A percentile compares a stretch with the other conserved stretches of the same genome.
Conservation (phyloP, 768 basidiomycete genomes). For the Calocybe indica region DNA sequence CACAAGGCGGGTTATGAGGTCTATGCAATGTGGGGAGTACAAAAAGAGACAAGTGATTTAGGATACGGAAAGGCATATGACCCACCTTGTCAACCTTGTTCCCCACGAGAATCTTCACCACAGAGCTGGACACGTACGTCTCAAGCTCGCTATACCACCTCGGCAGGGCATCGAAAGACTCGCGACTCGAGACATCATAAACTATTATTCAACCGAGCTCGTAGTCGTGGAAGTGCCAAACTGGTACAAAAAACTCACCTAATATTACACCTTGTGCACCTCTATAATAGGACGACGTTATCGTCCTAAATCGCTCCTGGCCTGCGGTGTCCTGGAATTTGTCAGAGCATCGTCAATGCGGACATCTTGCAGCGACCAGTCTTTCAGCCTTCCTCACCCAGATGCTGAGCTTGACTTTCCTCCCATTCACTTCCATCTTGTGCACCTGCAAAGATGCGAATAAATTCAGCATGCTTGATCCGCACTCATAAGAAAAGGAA, state of each 20-base stretch:
- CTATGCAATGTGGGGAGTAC: not conserved
- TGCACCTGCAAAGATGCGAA: constrained; percentile 49
- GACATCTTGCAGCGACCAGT: not conserved
- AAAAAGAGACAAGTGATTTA: not conserved
- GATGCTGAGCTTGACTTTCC: constrained; percentile 89
- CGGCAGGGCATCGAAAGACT: constrained; percentile 92
- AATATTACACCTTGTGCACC: constrained; percentile 82
- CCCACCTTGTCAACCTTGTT: constrained; percentile 89
- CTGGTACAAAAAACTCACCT: constrained; percentile 29
- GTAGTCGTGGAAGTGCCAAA: not conserved
- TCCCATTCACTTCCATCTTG: constrained; percentile 81
- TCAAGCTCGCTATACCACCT: constrained; percentile 92
- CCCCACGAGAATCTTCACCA: constrained; percentile 93
- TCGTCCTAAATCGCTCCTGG: constrained; percentile 93
- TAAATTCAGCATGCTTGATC: no score
- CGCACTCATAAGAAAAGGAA: no score
- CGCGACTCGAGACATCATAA: constrained; percentile 90
- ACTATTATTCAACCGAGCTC: constrained; percentile 38
- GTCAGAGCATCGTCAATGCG: not conserved
- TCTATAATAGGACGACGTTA: constrained; percentile 93
- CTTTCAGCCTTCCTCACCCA: constrained; percentile 66
- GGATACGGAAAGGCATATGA: not conserved
- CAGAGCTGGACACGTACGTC: constrained; percentile 80
- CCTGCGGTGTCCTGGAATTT: constrained; percentile 80
- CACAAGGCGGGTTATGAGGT: not conserved